A percentile compares a stretch with the other conserved stretches of the same genome.
Conservation (phyloP, 2,329 filamentous ascomycete species). For the Byssochlamys sp. region DNA sequence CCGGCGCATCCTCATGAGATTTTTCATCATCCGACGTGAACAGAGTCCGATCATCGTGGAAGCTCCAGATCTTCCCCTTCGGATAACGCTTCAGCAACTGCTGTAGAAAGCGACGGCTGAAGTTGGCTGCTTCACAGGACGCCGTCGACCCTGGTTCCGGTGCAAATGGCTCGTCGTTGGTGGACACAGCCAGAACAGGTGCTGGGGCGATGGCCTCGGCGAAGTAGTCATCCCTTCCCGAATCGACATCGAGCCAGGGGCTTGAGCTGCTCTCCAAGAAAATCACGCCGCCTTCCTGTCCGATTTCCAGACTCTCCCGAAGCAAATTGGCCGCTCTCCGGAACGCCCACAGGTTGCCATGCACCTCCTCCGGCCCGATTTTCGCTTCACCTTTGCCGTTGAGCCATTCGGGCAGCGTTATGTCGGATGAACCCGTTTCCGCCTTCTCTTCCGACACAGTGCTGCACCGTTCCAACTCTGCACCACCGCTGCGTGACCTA, state of each 20-base stretch:
- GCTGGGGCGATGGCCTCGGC: slow-evolving; percentile 19
- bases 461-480: slow-evolving; percentile 12
- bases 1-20: slow-evolving; percentile 7
- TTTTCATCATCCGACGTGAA: slow-evolving; percentile 36
- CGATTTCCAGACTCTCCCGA: slow-evolving; percentile 38
- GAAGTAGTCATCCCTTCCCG: slow-evolving; percentile 19
- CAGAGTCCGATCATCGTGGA: slow-evolving; percentile 35
- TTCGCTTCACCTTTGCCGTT: slow-evolving; percentile 17
- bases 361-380: slow-evolving; percentile 23
- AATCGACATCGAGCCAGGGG: slow-evolving; percentile 18
- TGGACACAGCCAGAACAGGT: slow-evolving; percentile 26
- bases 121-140: slow-evolving; percentile 19
- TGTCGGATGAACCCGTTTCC: slow-evolving; percentile 20
- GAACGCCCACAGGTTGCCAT: slow-evolving; percentile 36
- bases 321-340: slow-evolving; percentile 40
- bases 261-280: slow-evolving; percentile 25
- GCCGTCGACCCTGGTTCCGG: slow-evolving; percentile 19
- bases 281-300: slow-evolving; percentile 38
- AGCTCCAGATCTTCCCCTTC: slow-evolving; percentile 41
- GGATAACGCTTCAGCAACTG: slow-evolving; percentile 36
- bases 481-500: slow-evolving; percentile 21
- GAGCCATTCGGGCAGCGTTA: slow-evolving; percentile 23
- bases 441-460: slow-evolving; percentile 19
- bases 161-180: slow-evolving; percentile 27
- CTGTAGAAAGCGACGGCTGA: slow-evolving; percentile 24